Evolutionary conservation across 768 basidiomycete genomes (phyloP), one percentile per base, ranked within the genome.

Genomic region (Tylopilus sp.): DNA sequence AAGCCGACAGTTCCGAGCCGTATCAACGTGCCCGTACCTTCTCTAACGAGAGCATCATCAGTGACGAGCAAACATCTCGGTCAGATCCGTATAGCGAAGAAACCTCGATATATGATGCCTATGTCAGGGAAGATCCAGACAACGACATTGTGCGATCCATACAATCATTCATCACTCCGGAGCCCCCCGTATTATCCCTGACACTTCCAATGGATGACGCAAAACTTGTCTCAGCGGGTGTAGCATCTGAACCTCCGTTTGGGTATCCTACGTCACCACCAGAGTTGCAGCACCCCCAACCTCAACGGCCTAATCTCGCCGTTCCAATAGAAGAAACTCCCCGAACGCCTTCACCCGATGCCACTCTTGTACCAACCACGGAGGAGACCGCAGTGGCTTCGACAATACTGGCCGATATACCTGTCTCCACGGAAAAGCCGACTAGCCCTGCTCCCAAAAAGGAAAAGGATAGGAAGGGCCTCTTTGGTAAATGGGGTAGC

Each of bases 71-170:
- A 15, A 15, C 61, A 64, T 28, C 68, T 57, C 44, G 86, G 45
- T 87, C 88, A 2, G 83, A 90, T 40, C 86, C 88, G 1, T 91
- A 85, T 60, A 86, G 83, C 52, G 90, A 91, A 53, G 92, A 94
- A 57, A 70, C 82, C 4, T 79, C 79, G 33, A 94, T 95, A 55
- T 91, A 87, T 63, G 93, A 95, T 59, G 80, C 91, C 11, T 95
- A 98, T 62, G 81, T 73, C 20, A 67, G 74, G 38, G 77, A 78
- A 39, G 83, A 83, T 8, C 79, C 83, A 6, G 79, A 82, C 10
- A 69, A 69, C 17, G 68, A 69, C 18, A 54, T 58, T 8, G 40
- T 40, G 12, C 58, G 51, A 40, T 60, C 68, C 28, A 43, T 60
- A 15, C 57, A 61, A 36, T 49, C 50, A 21, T 31, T 69, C 44